Percentiles rank a stretch among this genome's conserved stretches.
Conservation (phyloP, 106 monocot genomes). For the Ottelia alismoides region DNA sequence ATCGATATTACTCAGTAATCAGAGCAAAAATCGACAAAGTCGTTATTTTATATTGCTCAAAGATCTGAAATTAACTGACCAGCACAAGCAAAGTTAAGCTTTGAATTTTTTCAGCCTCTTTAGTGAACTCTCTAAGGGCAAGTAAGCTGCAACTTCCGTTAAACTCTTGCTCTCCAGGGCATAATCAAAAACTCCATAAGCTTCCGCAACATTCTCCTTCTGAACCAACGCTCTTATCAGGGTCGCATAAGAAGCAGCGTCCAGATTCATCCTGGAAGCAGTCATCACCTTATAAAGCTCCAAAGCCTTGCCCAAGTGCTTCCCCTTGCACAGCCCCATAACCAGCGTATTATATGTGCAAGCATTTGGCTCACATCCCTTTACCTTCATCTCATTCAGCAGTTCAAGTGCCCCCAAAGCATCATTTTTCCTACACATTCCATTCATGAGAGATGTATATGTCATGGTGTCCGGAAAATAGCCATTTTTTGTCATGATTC, state of each 20-base stretch:
- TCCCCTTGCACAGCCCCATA: constrained; percentile 74
- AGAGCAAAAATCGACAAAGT: too few relatives aligned
- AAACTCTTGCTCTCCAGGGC: constrained; percentile 73
- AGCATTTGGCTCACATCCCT: constrained; percentile 74
- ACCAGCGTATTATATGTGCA: constrained; percentile 83
- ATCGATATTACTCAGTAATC: too few relatives aligned
- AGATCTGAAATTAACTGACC: too few relatives aligned
- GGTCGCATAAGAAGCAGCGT: constrained; percentile 56
- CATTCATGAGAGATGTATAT: constrained; percentile 82
- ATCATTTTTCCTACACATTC: constrained; percentile 86
- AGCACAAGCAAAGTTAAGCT: too few relatives aligned
- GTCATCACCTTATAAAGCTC: constrained; percentile 61
- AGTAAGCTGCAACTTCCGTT: constrained; percentile 50
- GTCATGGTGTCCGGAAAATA: constrained; percentile 60
- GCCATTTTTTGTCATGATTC: constrained; percentile 52
- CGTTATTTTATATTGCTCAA: too few relatives aligned
- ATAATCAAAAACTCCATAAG: constrained; percentile 92
- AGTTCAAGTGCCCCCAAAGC: constrained; percentile 48
- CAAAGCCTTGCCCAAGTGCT: constrained; percentile 53
- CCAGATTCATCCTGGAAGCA: constrained; percentile 51
- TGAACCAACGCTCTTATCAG: constrained; percentile 59
- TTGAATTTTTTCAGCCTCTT: constrained; percentile 51
- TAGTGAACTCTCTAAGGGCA: constrained; percentile 60
- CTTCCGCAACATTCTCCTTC: constrained; percentile 47
- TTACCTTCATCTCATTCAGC: constrained; percentile 70